phyloP scores from a whole-genome alignment of 805 yeast species.

The Jamesozyma spencerorum region DNA sequence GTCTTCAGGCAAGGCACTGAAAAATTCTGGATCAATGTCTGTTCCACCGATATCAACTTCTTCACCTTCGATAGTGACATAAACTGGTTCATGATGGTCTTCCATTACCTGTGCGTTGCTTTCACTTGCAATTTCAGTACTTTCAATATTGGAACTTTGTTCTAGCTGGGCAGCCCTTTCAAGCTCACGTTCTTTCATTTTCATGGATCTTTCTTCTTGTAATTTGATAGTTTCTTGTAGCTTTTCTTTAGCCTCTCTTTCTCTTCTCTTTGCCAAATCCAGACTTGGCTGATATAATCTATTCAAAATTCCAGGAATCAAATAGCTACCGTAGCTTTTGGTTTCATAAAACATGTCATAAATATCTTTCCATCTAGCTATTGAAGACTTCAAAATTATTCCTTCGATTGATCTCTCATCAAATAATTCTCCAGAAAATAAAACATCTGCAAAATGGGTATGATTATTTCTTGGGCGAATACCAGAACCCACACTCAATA shows the following conservation, averaged over 20 bases:
- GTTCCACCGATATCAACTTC: slow-evolving; percentile 82
- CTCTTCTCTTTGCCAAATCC: slow-evolving; percentile 23
- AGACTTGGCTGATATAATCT: slow-evolving; percentile 42
- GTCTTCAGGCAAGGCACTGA: slow-evolving; percentile 84
- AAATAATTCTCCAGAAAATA: slow-evolving; percentile 25
- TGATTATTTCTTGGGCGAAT: slow-evolving; percentile 20
- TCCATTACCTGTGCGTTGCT: slow-evolving; percentile 14
- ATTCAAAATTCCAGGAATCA: slow-evolving; percentile 38
- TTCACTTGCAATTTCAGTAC: slow-evolving; percentile 24
- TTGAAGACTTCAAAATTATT: slow-evolving; percentile 37
- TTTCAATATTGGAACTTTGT: slow-evolving; percentile 1
- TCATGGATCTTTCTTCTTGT: slow-evolving; percentile 15
- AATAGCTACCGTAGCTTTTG: slow-evolving; percentile 29
- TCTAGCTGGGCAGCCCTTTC: too few relatives aligned
- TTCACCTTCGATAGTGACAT: slow-evolving; percentile 65
- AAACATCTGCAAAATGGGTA: slow-evolving; percentile 23
- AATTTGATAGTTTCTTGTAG: slow-evolving; percentile 16
- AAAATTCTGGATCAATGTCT: slow-evolving; percentile 84
- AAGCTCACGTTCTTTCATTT: background rate
- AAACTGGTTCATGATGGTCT: slow-evolving; percentile 41
- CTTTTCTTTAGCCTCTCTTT: slow-evolving; percentile 27
- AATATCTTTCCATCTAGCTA: slow-evolving; percentile 61
- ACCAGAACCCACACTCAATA: slow-evolving; percentile 19
- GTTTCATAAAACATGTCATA: slow-evolving; percentile 43
- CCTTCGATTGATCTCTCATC: slow-evolving; percentile 28